Percentiles rank a stretch among this genome's conserved stretches.
Evolutionary conservation across 495 filamentous ascomycete species (phyloP).

Genomic region (Xylaria nigripes): DNA sequence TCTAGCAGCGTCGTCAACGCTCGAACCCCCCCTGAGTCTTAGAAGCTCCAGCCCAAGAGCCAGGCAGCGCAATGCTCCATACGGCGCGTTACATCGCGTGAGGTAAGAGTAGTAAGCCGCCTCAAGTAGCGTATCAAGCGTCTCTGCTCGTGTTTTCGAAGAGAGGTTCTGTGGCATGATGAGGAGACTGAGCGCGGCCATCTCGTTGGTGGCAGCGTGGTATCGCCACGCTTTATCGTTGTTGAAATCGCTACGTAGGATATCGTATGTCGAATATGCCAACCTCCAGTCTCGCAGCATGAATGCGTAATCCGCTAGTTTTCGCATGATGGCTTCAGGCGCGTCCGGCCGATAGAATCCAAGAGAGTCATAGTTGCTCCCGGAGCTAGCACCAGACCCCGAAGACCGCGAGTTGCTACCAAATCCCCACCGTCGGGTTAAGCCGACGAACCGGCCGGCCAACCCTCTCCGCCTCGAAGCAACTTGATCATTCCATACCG

Average conservation of each 20-base stretch:
- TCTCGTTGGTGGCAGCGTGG: conserved; percentile 86
- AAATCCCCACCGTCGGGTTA: conserved; percentile 83
- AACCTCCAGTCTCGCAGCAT: conserved; percentile 94
- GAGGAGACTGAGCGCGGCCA: conserved; percentile 76
- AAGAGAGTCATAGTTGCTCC: conserved; percentile 70
- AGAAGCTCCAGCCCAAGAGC: conserved; percentile 73
- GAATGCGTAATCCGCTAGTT: conserved; percentile 89
- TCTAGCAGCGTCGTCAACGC: conserved; percentile 75
- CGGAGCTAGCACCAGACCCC: conserved; percentile 29
- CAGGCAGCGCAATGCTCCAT: conserved; percentile 69
- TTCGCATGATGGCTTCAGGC: conserved; percentile 84
- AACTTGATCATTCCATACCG: conserved; percentile 95
- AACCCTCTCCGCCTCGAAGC: conserved; percentile 83
- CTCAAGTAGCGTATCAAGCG: conserved; percentile 76
- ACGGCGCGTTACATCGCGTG: conserved; percentile 66
- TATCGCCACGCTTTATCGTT: conserved; percentile 97
- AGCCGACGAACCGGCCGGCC: conserved; percentile 80
- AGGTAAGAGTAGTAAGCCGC: conserved; percentile 86
- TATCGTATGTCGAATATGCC: conserved; percentile 82
- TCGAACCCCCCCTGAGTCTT: conserved; percentile 63
- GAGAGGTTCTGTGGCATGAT: conserved; percentile 62
- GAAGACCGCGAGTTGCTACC: conserved; percentile 46
- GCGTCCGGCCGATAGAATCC: conserved; percentile 78
- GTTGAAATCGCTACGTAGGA: conserved; percentile 76
- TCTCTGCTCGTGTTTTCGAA: conserved; percentile 67